Evolutionary conservation across 306 rosid species (phyloP).

Genomic region (Dryas drummondii): DNA sequence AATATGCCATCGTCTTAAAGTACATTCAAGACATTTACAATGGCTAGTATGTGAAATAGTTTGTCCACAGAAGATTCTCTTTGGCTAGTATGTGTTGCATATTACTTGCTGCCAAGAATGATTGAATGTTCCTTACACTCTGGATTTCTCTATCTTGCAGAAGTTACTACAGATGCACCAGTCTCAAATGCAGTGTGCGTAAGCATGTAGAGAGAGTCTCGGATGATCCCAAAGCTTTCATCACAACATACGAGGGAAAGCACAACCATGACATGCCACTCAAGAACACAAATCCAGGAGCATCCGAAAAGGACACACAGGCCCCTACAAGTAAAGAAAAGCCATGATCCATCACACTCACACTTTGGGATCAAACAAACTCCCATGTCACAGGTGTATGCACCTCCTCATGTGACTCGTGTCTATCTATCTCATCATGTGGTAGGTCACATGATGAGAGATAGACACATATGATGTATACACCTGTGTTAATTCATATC

Average conservation of each 20-base stretch:
- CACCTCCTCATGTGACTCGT: no score
- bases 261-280: conserved; percentile 88
- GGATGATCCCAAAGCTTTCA: conserved; percentile 81
- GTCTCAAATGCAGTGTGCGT: conserved; percentile 71
- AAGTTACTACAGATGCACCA: conserved; percentile 90
- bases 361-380: not conserved
- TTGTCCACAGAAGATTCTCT: not conserved
- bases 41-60: not conserved
- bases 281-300: conserved; percentile 43
- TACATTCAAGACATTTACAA: not conserved
- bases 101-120: not conserved
- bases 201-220: conserved; percentile 91
- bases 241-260: conserved; percentile 93
- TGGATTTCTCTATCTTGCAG: conserved; percentile 42
- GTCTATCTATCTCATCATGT: no score
- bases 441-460: no score
- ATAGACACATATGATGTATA: no score
- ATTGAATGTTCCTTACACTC: not conserved
- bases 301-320: conserved; percentile 51
- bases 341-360: not conserved
- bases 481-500: not conserved
- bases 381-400: no score
- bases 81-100: not conserved
- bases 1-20: not conserved
- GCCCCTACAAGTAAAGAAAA: conserved; percentile 24